Conservation (phyloP, 2,329 filamentous ascomycete genomes). For the Lizonia empirigonia region DNA sequence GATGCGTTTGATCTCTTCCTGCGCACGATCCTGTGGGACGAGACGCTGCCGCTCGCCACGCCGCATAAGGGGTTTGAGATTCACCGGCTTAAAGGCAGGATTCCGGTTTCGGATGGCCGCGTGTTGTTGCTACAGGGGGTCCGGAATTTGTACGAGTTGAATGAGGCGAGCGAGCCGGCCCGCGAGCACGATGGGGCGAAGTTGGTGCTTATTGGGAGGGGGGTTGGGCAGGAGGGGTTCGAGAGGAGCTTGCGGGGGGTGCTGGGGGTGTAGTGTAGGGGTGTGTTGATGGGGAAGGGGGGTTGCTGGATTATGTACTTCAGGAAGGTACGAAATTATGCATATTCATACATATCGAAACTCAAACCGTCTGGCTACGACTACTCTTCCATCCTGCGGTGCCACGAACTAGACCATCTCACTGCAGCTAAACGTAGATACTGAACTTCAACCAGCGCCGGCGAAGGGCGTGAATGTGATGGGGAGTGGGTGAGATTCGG, state of each 20-base stretch:
- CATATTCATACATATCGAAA: too few relatives aligned
- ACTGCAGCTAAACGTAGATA: too few relatives aligned
- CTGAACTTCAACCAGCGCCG: too few relatives aligned
- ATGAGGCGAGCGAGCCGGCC: conserved; percentile 56
- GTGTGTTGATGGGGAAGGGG: too few relatives aligned
- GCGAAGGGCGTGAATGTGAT: too few relatives aligned
- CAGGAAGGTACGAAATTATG: too few relatives aligned
- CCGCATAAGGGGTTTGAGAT: conserved; percentile 68
- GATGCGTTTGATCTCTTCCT: conserved; percentile 78
- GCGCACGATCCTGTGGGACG: conserved; percentile 83
- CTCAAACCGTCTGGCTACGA: too few relatives aligned
- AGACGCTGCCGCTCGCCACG: conserved; percentile 57
- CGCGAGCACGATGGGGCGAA: conserved; percentile 25
- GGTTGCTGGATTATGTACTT: too few relatives aligned
- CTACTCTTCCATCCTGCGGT: too few relatives aligned
- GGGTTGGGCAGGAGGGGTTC: conserved; percentile 31
- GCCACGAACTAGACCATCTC: too few relatives aligned
- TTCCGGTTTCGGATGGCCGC: conserved; percentile 68
- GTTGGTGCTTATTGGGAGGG: conserved; percentile 41
- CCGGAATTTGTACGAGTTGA: conserved; percentile 89
- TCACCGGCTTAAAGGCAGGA: conserved; percentile 83
- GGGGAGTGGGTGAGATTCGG: too few relatives aligned
- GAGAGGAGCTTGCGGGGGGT: conserved; percentile 16
- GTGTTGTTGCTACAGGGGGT: conserved; percentile 88
- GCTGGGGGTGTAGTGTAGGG: not conserved